A percentile compares a stretch with the other conserved stretches of the same genome.
Conservation (phyloP, 2,329 filamentous ascomycete genomes). For the Ascosphaera pollenicola region DNA sequence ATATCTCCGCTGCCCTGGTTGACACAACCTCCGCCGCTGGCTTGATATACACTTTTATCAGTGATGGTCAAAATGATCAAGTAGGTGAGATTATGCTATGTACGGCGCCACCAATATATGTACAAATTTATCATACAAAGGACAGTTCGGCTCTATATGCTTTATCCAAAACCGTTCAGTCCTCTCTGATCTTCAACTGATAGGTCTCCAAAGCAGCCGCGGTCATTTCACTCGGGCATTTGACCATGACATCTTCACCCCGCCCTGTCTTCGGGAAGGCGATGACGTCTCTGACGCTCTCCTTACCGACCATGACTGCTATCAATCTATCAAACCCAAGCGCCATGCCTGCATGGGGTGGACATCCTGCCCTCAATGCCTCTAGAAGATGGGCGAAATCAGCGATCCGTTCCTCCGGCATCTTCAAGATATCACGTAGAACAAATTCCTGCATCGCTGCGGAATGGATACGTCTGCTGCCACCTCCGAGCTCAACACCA, state of each 20-base stretch:
- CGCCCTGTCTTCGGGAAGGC: slow-evolving; percentile 89
- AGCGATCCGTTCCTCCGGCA: slow-evolving; percentile 46
- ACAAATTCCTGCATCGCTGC: slow-evolving; percentile 65
- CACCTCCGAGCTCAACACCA: slow-evolving; percentile 81
- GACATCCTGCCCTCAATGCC: slow-evolving; percentile 66
- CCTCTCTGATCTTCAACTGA: slow-evolving; percentile 25
- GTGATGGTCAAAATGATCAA: no score
- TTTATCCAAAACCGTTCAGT: no score
- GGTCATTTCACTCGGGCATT: slow-evolving; percentile 49
- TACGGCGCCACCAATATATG: no score
- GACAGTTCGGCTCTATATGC: not conserved
- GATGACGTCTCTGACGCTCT: slow-evolving; percentile 78
- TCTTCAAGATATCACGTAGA: slow-evolving; percentile 62
- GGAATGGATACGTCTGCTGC: slow-evolving; percentile 77
- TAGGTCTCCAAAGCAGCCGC: slow-evolving; percentile 37
- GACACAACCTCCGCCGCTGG: no score
- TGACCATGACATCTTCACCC: slow-evolving; percentile 68
- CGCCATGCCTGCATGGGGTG: slow-evolving; percentile 84
- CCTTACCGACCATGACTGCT: slow-evolving; percentile 52
- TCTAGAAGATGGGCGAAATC: slow-evolving; percentile 73
- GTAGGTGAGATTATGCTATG: no score
- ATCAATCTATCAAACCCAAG: slow-evolving; percentile 77
- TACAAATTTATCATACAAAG: not conserved
- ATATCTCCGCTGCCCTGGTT: no score
- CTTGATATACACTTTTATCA: no score